Base-by-base conservation (phyloP, 2,329 filamentous ascomycete genomes). In the Penicillium sp. region DNA sequence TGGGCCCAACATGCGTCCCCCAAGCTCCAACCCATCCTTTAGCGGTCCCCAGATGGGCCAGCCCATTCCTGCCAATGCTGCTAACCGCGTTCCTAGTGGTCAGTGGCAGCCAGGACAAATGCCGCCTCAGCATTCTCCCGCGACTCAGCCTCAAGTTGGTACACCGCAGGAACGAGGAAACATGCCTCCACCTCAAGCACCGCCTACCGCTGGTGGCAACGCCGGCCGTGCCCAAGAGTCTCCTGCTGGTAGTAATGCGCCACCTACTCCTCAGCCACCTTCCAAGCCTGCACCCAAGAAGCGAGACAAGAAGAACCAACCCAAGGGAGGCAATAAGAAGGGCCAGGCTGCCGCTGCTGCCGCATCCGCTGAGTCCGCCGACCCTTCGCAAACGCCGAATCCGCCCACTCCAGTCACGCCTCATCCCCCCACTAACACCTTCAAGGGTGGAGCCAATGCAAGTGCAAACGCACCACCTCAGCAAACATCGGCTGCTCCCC, bases 231-330 rank as follows among this genome's bases (percentile, higher is more conserved):
- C 71, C 16, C 69, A 73, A 22, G 50, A 53, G 29, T 80, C 79
- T 53, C 79, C 79, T 48, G 74, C 73, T n/a, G 71, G 68, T 44
- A 64, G 66, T 19, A 74, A 77, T 54, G 83, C 84, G 21, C 84
- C 85, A 16, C 85, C 85, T 6, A 88, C 86, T 6, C 86, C 86
- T 2, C 84, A 82, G 58, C 84, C 85, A 69, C 66, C 75, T n/a
- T 82, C 80, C 68, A 88, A 79, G 67, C 77, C 72, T n/a, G 81
- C 79, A 49, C 83, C 81, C 9, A 86, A 85, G 69, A 87, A 86
- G 76, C 85, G 86, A 70, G 78, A 79, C 33, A 73, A 74, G 7
- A 83, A 83, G 63, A 81, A 83, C 59, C 79, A 77, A 41, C 77
- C 77, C 62, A 84, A 84, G 77, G 81, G 83, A 78, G 48, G 66